Evolutionary conservation across 1,284 basidiomycete species (phyloP), one percentile per base, ranked within the genome.

Genomic region (Cutaneotrichosporon sp.): DNA sequence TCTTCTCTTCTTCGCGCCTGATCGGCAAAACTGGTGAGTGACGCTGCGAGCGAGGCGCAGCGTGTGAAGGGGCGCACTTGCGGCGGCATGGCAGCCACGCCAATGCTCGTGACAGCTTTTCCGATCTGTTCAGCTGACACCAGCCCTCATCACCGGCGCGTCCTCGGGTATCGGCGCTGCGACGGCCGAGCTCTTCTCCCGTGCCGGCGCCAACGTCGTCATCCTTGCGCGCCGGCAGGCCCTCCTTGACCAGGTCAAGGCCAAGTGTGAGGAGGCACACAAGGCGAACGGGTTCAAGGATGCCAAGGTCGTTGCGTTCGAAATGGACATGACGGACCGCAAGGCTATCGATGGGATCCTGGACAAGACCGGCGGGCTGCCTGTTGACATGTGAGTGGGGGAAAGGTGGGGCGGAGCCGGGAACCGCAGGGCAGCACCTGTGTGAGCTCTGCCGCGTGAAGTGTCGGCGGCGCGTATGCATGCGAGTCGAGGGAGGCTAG

Each of bases 131-230:
- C 4, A 18, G 38, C 62, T 66, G 22, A 65, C 54, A 8, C 31
- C 13, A 76, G 76, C 67, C 36, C 74, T 79, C 31, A 73, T 79
- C 55, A 77, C 75, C 31, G 77, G 77, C 10, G 74, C 77, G 1
- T 74, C 72, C 10, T 72, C 71, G 18, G 77, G 77, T 36, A 79
- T 79, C 53, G 77, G 77, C 7, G 77, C 77, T 1, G 66, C 75
- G 2, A 77, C 77, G 0, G 75, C 77, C 13, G 43, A 65, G 43
- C 72, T 79, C 11, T 79, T 76, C 62, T 69, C 74, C 22, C 70
- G 69, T 47, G 59, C 71, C 18, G 77, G 77, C 9, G 60, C 68
- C 47, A 77, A 77, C 63, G 59, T 79, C 49, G 63, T 79, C 54
- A 69, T 79, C 36, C 64, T 75, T 18, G 77, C 77, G 20, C 65